Evolutionary conservation across 768 basidiomycete species (phyloP), one percentile per base, ranked within the genome.

Genomic region (Suillus tomentosus): DNA sequence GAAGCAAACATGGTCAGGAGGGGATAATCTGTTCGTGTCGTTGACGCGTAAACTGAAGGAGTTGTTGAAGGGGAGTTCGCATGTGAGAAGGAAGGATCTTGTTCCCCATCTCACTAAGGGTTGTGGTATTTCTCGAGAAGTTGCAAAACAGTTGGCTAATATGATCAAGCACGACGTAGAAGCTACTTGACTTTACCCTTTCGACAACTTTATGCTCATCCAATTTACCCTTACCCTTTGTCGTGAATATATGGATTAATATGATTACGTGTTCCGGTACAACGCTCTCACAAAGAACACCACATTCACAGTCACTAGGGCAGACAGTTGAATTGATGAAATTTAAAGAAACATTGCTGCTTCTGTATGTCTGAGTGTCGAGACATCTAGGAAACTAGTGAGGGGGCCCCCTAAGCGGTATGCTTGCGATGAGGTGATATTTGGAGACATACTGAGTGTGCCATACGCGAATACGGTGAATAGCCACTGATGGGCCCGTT

Each of bases 121-220:
- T 19, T 76, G 74, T 54, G 67, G 65, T 43, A 63, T 76, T 67
- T 70, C 74, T 31, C 57, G 60, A 14, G 74, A 72, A 6, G 72
- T 70, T 1, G 74, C 74, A 19, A 66, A 53, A 50, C 66, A 39
- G 60, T 64, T 74, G 13, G 75, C 60, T 22, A 60, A 62, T 3
- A 66, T 74, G 62, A 72, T 74, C 65, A 66, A 61, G 39, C 64
- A 63, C 10, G 62, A 61, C 22, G 66, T 62, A 22, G 3, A 40
- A 57, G 24, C 22, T 17, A 40, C 37, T 17, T 57, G 17, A 39
- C 24, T 27, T 17, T 50, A 27, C 24, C 24, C 9, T 17, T 39
- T 22, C 36, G 55, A 22, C 7, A 9, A 37, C n/a, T 36, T 56
- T 37, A 37, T n/a, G 3, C n/a, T 22, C 13, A 13, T 37, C 34